These are phyloP conservation scores for Secale cereale DNA, from an alignment of 176 grass and related monocot genomes.

Conservation along the genomic window DNA sequence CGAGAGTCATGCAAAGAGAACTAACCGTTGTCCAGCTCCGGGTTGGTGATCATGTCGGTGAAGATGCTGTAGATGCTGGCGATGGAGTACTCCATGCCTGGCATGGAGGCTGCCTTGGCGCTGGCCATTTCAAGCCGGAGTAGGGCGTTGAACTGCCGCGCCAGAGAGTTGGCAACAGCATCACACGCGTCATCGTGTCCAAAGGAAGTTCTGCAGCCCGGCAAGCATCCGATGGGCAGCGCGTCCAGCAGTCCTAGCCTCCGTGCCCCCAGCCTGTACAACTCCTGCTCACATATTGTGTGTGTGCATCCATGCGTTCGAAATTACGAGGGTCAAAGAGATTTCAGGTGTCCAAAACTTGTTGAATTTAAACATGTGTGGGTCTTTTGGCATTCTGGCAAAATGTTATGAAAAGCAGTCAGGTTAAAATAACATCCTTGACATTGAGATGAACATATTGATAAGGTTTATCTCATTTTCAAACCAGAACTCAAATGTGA, in stretches of 20 bases:
- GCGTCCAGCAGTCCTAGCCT: slow-evolving; percentile 13
- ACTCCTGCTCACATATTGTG: neutral
- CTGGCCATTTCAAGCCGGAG: slow-evolving; percentile 19
- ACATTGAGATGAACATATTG: neutral
- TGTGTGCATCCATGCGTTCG: neutral
- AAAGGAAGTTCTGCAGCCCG: neutral
- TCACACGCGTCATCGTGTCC: neutral
- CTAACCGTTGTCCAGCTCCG: neutral
- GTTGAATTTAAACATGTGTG: neutral
- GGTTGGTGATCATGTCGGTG: slow-evolving; percentile 24
- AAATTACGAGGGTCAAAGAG: neutral
- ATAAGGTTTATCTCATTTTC: neutral
- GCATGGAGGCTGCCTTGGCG: neutral
- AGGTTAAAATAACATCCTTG: neutral
- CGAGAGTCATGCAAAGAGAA: neutral
- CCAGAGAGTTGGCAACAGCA: neutral
- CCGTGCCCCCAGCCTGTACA: slow-evolving; percentile 19
- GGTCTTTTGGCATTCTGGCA: neutral
- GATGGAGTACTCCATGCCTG: slow-evolving; percentile 19
- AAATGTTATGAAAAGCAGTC: neutral
- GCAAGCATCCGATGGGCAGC: slow-evolving; percentile 29
- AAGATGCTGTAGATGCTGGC: slow-evolving; percentile 15
- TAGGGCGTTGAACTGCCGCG: slow-evolving; percentile 13
- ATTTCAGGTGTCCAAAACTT: neutral
- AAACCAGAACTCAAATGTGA: neutral